phyloP scores from a whole-genome alignment of 2,329 filamentous ascomycete species.

The Ramularia endophylla region DNA sequence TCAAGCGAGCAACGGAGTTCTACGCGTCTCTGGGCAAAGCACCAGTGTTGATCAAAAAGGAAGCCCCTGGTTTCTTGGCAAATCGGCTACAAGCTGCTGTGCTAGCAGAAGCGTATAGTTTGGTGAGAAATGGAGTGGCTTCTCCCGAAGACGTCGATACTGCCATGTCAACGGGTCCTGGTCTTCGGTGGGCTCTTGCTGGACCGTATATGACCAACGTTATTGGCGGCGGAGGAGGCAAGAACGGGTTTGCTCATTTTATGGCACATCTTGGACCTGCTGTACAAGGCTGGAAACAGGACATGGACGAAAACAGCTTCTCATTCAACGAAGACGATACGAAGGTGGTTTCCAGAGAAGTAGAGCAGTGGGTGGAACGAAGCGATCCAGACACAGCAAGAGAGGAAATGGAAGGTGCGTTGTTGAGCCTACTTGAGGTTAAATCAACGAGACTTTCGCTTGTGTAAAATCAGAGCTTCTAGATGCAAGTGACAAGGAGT shows the following conservation, averaged over 20 bases:
- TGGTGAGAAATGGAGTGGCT: slow-evolving; percentile 31
- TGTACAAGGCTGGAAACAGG: slow-evolving; percentile 10
- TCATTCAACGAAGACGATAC: too few relatives aligned
- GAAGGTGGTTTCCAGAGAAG: too few relatives aligned
- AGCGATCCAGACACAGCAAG: too few relatives aligned
- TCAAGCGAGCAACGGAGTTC: slow-evolving; percentile 32
- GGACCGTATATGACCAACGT: slow-evolving; percentile 27
- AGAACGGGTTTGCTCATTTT: slow-evolving; percentile 12
- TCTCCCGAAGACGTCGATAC: slow-evolving; percentile 27
- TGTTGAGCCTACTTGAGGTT: too few relatives aligned
- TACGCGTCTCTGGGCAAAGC: slow-evolving; percentile 38
- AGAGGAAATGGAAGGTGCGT: too few relatives aligned
- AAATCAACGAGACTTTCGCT: too few relatives aligned
- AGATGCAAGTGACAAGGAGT: too few relatives aligned
- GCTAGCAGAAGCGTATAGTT: slow-evolving; percentile 32
- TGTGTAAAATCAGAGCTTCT: too few relatives aligned
- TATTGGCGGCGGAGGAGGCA: slow-evolving; percentile 9
- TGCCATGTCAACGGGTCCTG: slow-evolving; percentile 15
- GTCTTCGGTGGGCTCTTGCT: slow-evolving; percentile 15
- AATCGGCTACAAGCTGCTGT: slow-evolving; percentile 42
- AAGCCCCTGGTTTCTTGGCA: slow-evolving; percentile 40
- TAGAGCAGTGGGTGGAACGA: too few relatives aligned
- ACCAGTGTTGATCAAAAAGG: slow-evolving; percentile 37
- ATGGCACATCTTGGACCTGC: slow-evolving; percentile 13
- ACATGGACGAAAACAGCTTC: slow-evolving; percentile 16